Percentiles rank a stretch among this genome's conserved stretches.
These are phyloP conservation scores for Mucor saturninus DNA, from an alignment of 371 early-diverging fungal species.

Conservation along the genomic window DNA sequence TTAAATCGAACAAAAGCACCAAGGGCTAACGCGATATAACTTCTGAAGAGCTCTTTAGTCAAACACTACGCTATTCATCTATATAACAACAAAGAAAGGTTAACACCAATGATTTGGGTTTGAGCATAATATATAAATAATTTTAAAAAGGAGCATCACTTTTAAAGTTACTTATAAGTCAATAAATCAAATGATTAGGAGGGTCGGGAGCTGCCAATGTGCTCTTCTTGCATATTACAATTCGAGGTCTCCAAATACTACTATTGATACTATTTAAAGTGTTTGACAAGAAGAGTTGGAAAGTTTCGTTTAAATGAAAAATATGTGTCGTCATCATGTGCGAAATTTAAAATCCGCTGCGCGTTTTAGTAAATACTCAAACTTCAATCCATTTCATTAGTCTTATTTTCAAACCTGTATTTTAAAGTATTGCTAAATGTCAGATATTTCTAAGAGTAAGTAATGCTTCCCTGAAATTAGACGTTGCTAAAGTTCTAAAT, in stretches of 20 bases:
- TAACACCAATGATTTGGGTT: constrained; percentile 15
- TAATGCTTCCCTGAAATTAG: constrained; percentile 25
- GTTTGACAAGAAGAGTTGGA: constrained; percentile 17
- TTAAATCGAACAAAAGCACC: constrained; percentile 14
- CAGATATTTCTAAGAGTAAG: constrained; percentile 23
- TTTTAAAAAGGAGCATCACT: constrained; percentile 16
- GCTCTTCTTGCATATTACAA: constrained; percentile 14
- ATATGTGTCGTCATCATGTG: constrained; percentile 2
- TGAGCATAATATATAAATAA: constrained; percentile 13
- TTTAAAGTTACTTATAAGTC: constrained; percentile 14
- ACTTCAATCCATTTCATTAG: constrained; percentile 7
- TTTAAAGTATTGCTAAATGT: constrained; percentile 23
- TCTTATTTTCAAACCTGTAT: constrained; percentile 2
- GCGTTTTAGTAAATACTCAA: constrained; percentile 2
- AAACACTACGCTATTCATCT: constrained; percentile 13
- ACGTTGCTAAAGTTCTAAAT: constrained; percentile 19
- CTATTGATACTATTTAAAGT: constrained; percentile 15
- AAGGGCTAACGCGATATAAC: constrained; percentile 8
- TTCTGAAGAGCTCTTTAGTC: constrained; percentile 15
- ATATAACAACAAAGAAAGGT: too few relatives aligned
- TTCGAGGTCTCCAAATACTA: constrained; percentile 17
- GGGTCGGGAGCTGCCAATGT: constrained; percentile 10
- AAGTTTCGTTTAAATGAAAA: constrained; percentile 5
- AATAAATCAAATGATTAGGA: constrained; percentile 13
- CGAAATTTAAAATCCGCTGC: constrained; percentile 9